phyloP scores from a whole-genome alignment of 495 filamentous ascomycete genomes.

The Penicillium riverlandense region DNA sequence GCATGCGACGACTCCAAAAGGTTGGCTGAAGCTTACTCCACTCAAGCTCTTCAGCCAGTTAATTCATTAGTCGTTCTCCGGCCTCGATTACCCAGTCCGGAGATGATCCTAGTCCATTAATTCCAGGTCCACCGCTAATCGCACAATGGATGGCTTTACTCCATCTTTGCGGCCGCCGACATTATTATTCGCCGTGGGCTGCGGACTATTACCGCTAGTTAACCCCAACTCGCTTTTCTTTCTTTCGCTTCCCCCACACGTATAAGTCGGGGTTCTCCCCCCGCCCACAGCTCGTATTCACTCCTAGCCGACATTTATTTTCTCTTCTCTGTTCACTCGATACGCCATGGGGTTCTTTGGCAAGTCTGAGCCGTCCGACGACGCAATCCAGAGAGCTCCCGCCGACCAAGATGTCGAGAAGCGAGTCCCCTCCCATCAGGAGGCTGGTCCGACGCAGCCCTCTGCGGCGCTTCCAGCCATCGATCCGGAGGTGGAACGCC shows the following conservation, averaged over 20 bases:
- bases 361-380: constrained; percentile 14
- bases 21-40: constrained; percentile 5
- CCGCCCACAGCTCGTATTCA: background rate
- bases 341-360: constrained; percentile 23
- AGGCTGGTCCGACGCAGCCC: constrained; percentile 17
- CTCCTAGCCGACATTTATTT: background rate
- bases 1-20: no score
- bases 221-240: background rate
- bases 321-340: background rate
- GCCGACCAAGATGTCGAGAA: constrained; percentile 26
- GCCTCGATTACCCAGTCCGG: background rate
- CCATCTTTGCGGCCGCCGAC: background rate
- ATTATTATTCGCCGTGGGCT: no score
- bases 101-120: background rate
- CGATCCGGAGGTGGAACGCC: constrained; percentile 47
- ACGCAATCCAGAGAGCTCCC: constrained; percentile 18
- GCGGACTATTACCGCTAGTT: no score
- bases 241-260: background rate
- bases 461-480: constrained; percentile 17
- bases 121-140: background rate
- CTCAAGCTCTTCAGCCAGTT: constrained; percentile 3
- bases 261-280: background rate
- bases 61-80: background rate
- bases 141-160: background rate
- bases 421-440: constrained; percentile 15